These are phyloP conservation scores for Crucibulum laeve DNA, from an alignment of 768 basidiomycete species.

Conservation along the genomic window DNA sequence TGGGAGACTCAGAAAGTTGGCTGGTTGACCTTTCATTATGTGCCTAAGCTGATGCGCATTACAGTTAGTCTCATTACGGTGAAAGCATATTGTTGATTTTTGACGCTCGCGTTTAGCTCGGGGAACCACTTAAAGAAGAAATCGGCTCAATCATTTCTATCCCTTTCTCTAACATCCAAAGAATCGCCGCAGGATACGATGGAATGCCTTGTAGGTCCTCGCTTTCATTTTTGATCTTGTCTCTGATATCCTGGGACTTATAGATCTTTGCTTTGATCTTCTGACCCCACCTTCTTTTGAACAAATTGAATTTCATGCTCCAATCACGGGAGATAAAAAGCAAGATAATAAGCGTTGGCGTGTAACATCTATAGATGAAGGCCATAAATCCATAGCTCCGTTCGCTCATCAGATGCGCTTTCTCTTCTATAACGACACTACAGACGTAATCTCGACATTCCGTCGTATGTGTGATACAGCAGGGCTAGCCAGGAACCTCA, in stretches of 20 bases:
- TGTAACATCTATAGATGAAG: constrained; percentile 51
- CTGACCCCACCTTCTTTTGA: constrained; percentile 63
- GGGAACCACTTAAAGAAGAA: constrained; percentile 47
- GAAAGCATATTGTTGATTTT: not conserved
- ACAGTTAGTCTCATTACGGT: constrained; percentile 33
- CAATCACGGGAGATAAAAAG: constrained; percentile 34
- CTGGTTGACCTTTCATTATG: constrained; percentile 60
- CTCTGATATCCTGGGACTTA: not conserved
- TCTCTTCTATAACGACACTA: constrained; percentile 43
- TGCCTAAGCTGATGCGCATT: constrained; percentile 61
- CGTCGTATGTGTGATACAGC: constrained; percentile 47
- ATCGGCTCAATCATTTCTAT: constrained; percentile 48
- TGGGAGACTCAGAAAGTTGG: constrained; percentile 50
- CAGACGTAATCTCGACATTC: constrained; percentile 48
- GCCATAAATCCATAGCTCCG: constrained; percentile 56
- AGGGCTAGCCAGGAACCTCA: constrained; percentile 28
- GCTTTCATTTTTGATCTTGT: not conserved
- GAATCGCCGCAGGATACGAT: constrained; percentile 58
- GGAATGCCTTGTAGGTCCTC: constrained; percentile 56
- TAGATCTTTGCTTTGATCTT: constrained; percentile 69
- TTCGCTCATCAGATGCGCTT: constrained; percentile 72
- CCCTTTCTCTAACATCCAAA: constrained; percentile 52
- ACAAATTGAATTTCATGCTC: constrained; percentile 51
- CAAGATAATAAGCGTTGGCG: constrained; percentile 47
- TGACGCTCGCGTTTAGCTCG: constrained; percentile 53